A percentile compares a stretch with the other conserved stretches of the same genome.
Evolutionary conservation across 2,329 filamentous ascomycete genomes (phyloP).

Genomic region (Sarocladiaceae sp.): DNA sequence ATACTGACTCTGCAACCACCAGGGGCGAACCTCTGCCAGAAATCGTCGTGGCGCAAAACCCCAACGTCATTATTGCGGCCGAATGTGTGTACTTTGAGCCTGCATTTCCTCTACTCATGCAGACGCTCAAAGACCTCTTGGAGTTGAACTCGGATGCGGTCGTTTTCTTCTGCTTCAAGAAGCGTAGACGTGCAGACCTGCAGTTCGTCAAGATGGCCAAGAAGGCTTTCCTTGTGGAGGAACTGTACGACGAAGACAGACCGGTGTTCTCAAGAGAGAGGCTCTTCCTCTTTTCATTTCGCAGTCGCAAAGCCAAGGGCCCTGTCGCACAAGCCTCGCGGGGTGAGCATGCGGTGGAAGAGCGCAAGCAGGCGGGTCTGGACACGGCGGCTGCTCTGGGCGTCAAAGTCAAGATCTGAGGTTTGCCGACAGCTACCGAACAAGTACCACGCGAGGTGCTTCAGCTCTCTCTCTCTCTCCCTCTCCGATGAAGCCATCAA

Average conservation of each 20-base stretch:
- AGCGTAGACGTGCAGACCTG: slow-evolving; percentile 73
- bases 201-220: slow-evolving; percentile 66
- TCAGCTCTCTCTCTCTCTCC: not conserved
- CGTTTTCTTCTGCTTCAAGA: slow-evolving; percentile 89
- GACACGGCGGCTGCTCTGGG: not conserved
- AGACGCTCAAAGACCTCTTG: slow-evolving; percentile 70
- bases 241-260: slow-evolving; percentile 56
- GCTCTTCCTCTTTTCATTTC: slow-evolving; percentile 56
- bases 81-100: slow-evolving; percentile 98
- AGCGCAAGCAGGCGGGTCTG: not conserved
- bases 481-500: not conserved
- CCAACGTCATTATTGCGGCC: slow-evolving; percentile 82
- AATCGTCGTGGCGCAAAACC: slow-evolving; percentile 48
- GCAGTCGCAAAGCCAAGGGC: slow-evolving; percentile 20
- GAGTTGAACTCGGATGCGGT: slow-evolving; percentile 60
- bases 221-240: slow-evolving; percentile 58
- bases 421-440: not conserved
- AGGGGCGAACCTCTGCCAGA: slow-evolving; percentile 57
- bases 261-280: slow-evolving; percentile 49
- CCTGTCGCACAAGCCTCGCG: slow-evolving; percentile 11
- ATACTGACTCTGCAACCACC: slow-evolving; percentile 6
- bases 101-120: slow-evolving; percentile 79
- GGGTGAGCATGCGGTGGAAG: not conserved
- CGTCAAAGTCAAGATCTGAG: slow-evolving; percentile 6
- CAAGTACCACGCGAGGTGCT: not conserved